These are phyloP conservation scores for Dioscorea alata DNA, from an alignment of 106 monocot species.

Conservation along the genomic window DNA sequence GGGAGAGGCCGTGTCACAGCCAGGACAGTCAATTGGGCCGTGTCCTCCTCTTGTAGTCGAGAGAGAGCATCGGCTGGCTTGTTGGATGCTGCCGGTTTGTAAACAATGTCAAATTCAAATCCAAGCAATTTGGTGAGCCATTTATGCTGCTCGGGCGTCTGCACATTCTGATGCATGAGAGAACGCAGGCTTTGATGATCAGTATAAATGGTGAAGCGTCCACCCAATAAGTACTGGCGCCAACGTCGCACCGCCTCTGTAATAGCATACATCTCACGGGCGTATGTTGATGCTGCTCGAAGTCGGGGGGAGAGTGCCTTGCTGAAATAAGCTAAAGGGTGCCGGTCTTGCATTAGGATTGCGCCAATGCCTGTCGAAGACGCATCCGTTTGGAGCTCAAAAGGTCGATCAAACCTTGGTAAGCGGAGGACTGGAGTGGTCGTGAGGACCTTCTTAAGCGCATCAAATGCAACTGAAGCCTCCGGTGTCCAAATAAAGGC, in stretches of 20 bases:
- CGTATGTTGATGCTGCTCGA: conserved; percentile 6
- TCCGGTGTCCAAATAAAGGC: conserved; percentile 1
- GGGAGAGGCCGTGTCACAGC: neutral
- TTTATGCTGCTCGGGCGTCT: neutral
- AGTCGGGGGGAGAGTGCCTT: neutral
- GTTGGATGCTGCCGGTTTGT: neutral
- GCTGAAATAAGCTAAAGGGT: conserved; percentile 2
- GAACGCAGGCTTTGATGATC: conserved; percentile 13
- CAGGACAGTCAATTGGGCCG: neutral
- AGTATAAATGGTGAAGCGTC: conserved; percentile 8
- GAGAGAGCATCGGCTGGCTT: conserved; percentile 12
- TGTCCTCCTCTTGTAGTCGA: no score
- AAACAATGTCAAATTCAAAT: conserved; percentile 5
- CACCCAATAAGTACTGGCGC: conserved; percentile 12
- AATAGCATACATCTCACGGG: no score
- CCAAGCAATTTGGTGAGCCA: neutral
- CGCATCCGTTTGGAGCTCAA: neutral
- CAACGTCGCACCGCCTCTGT: neutral
- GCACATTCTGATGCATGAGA: neutral
- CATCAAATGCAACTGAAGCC: neutral
- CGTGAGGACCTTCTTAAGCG: neutral
- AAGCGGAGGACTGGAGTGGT: neutral
- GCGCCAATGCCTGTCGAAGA: neutral
- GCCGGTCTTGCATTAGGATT: neutral
- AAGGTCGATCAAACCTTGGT: neutral